phyloP scores from a whole-genome alignment of 1,139 yeast genomes.

The Trichomonascaceae sp. region DNA sequence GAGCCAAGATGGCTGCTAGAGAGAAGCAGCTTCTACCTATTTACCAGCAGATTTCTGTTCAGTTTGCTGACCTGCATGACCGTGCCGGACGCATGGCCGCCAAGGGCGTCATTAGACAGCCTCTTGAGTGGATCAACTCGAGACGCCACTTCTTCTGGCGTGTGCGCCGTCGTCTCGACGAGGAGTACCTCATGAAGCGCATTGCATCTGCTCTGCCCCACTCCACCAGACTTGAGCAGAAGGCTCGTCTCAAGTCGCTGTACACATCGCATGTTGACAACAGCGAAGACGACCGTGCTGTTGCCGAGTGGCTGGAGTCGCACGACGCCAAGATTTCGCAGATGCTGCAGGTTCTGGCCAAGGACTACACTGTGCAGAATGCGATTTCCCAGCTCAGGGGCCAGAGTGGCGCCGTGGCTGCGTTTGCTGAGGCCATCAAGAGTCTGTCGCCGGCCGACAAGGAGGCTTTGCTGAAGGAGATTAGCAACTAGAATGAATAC shows the following conservation, averaged over 20 bases:
- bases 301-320: slow-evolving; percentile 77
- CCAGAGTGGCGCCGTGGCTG: slow-evolving; percentile 37
- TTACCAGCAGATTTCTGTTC: slow-evolving; percentile 84
- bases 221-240: slow-evolving; percentile 64
- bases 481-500: slow-evolving; percentile 3
- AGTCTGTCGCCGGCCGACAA: slow-evolving; percentile 49
- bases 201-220: slow-evolving; percentile 51
- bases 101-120: slow-evolving; percentile 79
- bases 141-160: slow-evolving; percentile 99
- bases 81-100: slow-evolving; percentile 96
- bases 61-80: slow-evolving; percentile 95
- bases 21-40: slow-evolving; percentile 74
- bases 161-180: slow-evolving; percentile 88
- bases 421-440: slow-evolving; percentile 49
- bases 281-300: slow-evolving; percentile 60
- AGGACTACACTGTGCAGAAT: slow-evolving; percentile 15
- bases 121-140: slow-evolving; percentile 72
- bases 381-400: slow-evolving; percentile 13
- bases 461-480: slow-evolving; percentile 32
- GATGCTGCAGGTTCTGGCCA: slow-evolving; percentile 42
- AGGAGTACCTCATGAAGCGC: slow-evolving; percentile 72
- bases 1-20: slow-evolving; percentile 59
- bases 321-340: slow-evolving; percentile 53
- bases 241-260: slow-evolving; percentile 82
- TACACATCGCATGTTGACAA: slow-evolving; percentile 56